These are phyloP conservation scores for Sporisorium reilianum DNA, from an alignment of 1,284 basidiomycete species.

Conservation along the genomic window DNA sequence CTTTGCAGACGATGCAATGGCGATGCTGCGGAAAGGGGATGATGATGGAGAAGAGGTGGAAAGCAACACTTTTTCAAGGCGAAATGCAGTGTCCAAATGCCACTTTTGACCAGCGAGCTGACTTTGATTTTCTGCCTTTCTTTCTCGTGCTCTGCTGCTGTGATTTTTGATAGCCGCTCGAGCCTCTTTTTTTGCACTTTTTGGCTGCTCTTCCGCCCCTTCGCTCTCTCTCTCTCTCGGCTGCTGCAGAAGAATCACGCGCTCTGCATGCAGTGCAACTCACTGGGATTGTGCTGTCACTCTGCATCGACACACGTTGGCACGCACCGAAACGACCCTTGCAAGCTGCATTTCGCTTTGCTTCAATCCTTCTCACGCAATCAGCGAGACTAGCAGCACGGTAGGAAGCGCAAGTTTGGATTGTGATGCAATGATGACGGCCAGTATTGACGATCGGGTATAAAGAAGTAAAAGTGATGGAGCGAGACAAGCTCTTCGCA, in stretches of 20 bases:
- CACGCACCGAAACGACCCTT: not conserved
- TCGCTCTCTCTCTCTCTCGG: too few relatives aligned
- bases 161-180: constrained; percentile 22
- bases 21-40: not conserved
- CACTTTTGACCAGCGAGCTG: constrained; percentile 4
- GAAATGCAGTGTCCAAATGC: too few relatives aligned
- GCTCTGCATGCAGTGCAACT: constrained; percentile 5
- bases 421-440: constrained; percentile 1
- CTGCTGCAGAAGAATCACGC: constrained; percentile 14
- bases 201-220: not conserved
- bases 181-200: constrained; percentile 13
- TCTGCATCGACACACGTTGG: too few relatives aligned
- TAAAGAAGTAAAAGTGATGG: not conserved
- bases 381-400: not conserved
- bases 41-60: not conserved
- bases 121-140: not conserved
- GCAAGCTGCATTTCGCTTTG: too few relatives aligned
- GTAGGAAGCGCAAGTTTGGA: not conserved
- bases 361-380: too few relatives aligned
- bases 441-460: constrained; percentile 2
- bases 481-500: not conserved
- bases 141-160: not conserved
- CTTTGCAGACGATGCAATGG: not conserved
- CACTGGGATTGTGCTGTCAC: not conserved
- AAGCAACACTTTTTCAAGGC: not conserved